These are phyloP conservation scores for Hylodesmum podocarpum DNA, from an alignment of 306 rosid genomes.

Conservation along the genomic window DNA sequence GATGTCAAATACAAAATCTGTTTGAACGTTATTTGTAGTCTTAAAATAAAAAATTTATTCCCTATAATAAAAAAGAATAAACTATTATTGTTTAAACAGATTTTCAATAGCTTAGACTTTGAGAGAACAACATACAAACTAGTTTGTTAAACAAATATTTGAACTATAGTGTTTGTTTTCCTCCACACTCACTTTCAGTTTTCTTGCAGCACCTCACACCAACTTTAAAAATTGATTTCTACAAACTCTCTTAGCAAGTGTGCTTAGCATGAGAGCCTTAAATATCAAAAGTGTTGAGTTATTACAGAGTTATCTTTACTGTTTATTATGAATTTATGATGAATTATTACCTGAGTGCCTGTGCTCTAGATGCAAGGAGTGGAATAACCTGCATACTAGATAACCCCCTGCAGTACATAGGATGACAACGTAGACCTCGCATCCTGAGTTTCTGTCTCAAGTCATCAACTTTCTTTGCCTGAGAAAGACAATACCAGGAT, in stretches of 20 bases:
- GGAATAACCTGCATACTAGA: slow-evolving; percentile 38
- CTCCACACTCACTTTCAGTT: not conserved
- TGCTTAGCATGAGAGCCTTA: not conserved
- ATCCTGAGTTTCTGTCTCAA: slow-evolving; percentile 42
- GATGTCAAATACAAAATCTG: not conserved
- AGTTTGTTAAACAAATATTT: not conserved
- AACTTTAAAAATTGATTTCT: not conserved
- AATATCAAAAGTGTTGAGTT: not conserved
- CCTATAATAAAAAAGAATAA: not conserved
- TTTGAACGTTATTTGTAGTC: not conserved
- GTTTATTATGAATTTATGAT: not conserved
- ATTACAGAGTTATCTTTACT: not conserved
- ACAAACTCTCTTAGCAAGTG: not conserved
- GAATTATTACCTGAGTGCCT: slow-evolving; percentile 41
- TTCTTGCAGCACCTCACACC: not conserved
- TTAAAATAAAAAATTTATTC: not conserved
- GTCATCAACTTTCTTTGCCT: slow-evolving; percentile 41
- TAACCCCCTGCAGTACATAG: slow-evolving; percentile 36
- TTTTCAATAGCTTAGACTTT: not conserved
- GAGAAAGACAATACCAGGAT: slow-evolving; percentile 1
- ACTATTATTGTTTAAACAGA: not conserved
- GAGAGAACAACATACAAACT: not conserved
- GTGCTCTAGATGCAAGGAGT: slow-evolving; percentile 44
- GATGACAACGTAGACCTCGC: slow-evolving; percentile 43
- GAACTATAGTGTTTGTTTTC: not conserved